phyloP scores from a whole-genome alignment of 2,329 filamentous ascomycete species.

The Fusarium sp. region DNA sequence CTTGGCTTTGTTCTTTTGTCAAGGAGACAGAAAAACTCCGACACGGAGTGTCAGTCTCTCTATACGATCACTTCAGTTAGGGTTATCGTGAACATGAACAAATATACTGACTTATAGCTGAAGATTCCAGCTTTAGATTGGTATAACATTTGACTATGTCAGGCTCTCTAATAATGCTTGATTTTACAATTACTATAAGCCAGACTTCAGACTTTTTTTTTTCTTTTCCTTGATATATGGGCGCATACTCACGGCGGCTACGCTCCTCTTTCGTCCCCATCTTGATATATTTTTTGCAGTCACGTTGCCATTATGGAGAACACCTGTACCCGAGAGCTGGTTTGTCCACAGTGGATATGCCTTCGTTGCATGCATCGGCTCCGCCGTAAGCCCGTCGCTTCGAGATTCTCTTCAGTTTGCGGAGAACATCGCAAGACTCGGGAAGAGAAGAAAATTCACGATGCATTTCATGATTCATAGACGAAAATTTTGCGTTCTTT shows the following conservation, averaged over 20 bases:
- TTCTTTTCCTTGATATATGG: not conserved
- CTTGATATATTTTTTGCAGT: slow-evolving; percentile 5
- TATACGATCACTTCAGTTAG: too few species aligned
- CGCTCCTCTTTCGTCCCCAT: slow-evolving; percentile 11
- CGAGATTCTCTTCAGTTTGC: slow-evolving; percentile 2
- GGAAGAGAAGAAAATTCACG: slow-evolving; percentile 14
- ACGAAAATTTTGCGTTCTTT: not conserved
- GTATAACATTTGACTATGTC: too few species aligned
- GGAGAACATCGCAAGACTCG: slow-evolving; percentile 24
- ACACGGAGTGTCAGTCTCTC: too few species aligned
- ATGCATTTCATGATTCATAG: slow-evolving; percentile 32
- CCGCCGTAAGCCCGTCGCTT: slow-evolving; percentile 26
- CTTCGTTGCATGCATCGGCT: slow-evolving; percentile 26
- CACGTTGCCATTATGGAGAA: slow-evolving; percentile 28
- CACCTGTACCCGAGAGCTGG: not conserved
- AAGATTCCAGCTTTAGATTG: too few species aligned
- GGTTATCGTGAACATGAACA: too few species aligned
- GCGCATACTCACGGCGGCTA: slow-evolving; percentile 31
- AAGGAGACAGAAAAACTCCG: too few species aligned
- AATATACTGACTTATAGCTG: too few species aligned
- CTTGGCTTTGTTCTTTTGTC: not conserved
- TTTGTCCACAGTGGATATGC: slow-evolving; percentile 41
- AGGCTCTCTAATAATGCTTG: too few species aligned
- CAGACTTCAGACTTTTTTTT: too few species aligned
- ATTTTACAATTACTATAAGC: too few species aligned